phyloP scores from a whole-genome alignment of 2,329 filamentous ascomycete species.

The Penicillium glabrum region DNA sequence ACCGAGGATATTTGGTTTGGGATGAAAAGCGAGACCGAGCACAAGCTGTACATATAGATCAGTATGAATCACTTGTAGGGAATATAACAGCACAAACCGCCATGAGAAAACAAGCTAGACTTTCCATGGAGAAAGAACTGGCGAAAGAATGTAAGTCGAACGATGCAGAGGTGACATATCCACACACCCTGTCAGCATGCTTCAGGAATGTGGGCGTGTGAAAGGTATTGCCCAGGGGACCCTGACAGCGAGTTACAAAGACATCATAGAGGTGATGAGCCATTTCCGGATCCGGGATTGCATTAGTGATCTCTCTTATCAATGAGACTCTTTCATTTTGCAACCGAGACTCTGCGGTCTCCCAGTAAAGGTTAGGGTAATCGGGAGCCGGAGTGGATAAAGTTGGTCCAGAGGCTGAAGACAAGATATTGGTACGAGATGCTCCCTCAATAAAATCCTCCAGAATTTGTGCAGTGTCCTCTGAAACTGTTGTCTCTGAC shows the following conservation, averaged over 20 bases:
- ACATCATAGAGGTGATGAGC: slow-evolving; percentile 3
- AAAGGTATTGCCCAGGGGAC: slow-evolving; percentile 9
- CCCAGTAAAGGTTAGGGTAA: slow-evolving; percentile 6
- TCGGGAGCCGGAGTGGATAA: slow-evolving; percentile 1
- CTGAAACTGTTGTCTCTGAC: background rate
- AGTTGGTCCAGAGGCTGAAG: background rate
- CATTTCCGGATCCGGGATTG: slow-evolving; percentile 5
- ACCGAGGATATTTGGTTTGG: slow-evolving; percentile 1
- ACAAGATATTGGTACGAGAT: background rate
- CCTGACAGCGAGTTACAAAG: slow-evolving; percentile 12
- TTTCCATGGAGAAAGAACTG: slow-evolving; percentile 1
- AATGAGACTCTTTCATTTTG: background rate
- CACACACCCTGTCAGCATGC: background rate
- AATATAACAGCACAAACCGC: background rate
- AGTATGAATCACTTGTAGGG: background rate
- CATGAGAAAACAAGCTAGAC: slow-evolving; percentile 2
- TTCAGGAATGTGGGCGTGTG: slow-evolving; percentile 9
- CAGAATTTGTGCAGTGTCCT: slow-evolving; percentile 3
- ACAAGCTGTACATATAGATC: slow-evolving; percentile 1
- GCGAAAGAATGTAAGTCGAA: background rate
- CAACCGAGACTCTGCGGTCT: background rate
- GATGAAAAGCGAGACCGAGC: slow-evolving; percentile 10
- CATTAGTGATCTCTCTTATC: background rate
- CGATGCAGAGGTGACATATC: background rate
- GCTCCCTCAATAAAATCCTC: slow-evolving; percentile 5